Percentiles rank a stretch among this genome's conserved stretches.
Conservation (phyloP, 2,329 filamentous ascomycete species). For the Aspergillus melleus region DNA sequence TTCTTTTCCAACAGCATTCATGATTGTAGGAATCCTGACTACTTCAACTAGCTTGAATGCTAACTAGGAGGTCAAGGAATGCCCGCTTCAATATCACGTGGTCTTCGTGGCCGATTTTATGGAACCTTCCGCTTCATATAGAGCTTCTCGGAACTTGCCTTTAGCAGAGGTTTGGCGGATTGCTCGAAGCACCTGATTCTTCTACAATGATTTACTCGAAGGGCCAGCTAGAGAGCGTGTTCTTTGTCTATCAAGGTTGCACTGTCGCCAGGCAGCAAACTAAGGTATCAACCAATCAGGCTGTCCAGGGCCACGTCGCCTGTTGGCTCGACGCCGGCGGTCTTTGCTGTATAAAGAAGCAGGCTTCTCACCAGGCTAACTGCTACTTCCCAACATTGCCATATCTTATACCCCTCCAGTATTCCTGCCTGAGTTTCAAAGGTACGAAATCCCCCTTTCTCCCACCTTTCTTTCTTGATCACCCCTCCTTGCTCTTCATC, state of each 20-base stretch:
- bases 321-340: constrained; percentile 4
- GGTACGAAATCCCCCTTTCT: constrained; percentile 10
- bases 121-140: too few relatives aligned
- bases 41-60: too few relatives aligned
- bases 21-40: too few relatives aligned
- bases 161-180: too few relatives aligned
- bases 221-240: constrained; percentile 7
- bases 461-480: constrained; percentile 11
- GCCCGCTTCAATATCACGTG: too few relatives aligned
- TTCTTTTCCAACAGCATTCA: too few relatives aligned
- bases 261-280: constrained; percentile 15
- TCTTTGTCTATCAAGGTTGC: constrained; percentile 11
- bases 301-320: constrained; percentile 11
- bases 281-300: constrained; percentile 14
- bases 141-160: too few relatives aligned
- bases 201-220: not conserved
- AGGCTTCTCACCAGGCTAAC: constrained; percentile 9
- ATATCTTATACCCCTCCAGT: constrained; percentile 10
- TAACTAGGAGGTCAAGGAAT: too few relatives aligned
- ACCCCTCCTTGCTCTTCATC: constrained; percentile 3
- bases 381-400: constrained; percentile 8
- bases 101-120: too few relatives aligned
- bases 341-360: constrained; percentile 12
- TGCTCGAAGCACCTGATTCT: too few relatives aligned
- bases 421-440: constrained; percentile 14